phyloP scores from a whole-genome alignment of 805 yeast genomes.

The Yarrowia sp. region DNA sequence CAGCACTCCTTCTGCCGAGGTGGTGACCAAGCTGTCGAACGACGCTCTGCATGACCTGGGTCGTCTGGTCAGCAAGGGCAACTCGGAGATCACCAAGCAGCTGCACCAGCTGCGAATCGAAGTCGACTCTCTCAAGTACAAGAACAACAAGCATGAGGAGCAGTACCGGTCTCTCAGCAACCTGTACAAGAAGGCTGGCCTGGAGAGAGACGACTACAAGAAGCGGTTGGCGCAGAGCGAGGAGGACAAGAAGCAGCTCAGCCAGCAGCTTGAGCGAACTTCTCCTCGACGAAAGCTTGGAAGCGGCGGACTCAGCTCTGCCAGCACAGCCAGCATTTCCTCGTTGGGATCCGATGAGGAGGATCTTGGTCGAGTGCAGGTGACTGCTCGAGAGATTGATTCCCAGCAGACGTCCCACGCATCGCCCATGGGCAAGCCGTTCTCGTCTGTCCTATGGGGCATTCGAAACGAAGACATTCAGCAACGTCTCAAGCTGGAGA shows the following conservation, averaged over 20 bases:
- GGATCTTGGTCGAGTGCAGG: slow-evolving; percentile 28
- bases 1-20: slow-evolving; percentile 28
- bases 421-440: slow-evolving; percentile 38
- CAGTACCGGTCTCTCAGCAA: slow-evolving; percentile 31
- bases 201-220: slow-evolving; percentile 37
- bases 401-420: background rate
- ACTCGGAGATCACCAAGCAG: slow-evolving; percentile 38
- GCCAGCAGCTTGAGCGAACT: background rate
- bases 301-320: background rate
- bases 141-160: slow-evolving; percentile 35
- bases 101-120: slow-evolving; percentile 30
- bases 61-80: slow-evolving; percentile 21
- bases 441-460: slow-evolving; percentile 34
- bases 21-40: slow-evolving; percentile 33
- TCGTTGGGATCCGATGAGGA: slow-evolving; percentile 29
- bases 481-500: slow-evolving; percentile 31
- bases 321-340: background rate
- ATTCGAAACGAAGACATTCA: slow-evolving; percentile 36
- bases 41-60: slow-evolving; percentile 30
- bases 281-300: slow-evolving; percentile 8
- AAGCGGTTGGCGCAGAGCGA: slow-evolving; percentile 26
- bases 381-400: slow-evolving; percentile 22
- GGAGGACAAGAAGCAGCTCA: slow-evolving; percentile 5
- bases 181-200: slow-evolving; percentile 23
- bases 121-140: slow-evolving; percentile 32